Evolutionary conservation across 306 rosid species (phyloP).

Genomic region (Lablab purpureus): DNA sequence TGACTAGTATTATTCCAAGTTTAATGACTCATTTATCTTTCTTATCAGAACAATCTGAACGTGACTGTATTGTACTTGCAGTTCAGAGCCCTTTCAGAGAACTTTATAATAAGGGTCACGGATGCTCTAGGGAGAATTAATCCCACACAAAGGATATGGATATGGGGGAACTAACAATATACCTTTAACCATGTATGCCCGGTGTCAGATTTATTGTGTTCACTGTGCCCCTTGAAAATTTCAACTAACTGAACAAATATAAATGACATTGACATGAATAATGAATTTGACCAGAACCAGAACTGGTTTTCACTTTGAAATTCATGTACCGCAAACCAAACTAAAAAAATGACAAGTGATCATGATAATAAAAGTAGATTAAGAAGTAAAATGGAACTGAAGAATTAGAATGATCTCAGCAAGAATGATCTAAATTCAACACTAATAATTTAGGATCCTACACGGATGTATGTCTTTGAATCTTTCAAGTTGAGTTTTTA

Average conservation of each 20-base stretch:
- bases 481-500: not conserved
- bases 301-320: not conserved
- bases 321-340: conserved; percentile 1
- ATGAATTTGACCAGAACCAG: not conserved
- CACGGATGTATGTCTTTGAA: not conserved
- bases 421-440: not conserved
- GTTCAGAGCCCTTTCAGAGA: conserved; percentile 1
- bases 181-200: not conserved
- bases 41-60: conserved; percentile 2
- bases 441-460: not conserved
- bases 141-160: not conserved
- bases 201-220: not conserved
- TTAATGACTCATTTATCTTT: conserved; percentile 10
- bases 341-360: not conserved
- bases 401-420: not conserved
- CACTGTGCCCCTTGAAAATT: not conserved
- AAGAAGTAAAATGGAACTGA: not conserved
- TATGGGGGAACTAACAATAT: not conserved
- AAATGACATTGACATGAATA: not conserved
- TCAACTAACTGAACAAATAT: not conserved
- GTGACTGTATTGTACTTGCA: not conserved
- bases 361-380: not conserved
- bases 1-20: not conserved
- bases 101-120: not conserved
- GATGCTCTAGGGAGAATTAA: not conserved